These are phyloP conservation scores for Amphichorda felina DNA, from an alignment of 2,329 filamentous ascomycete species.

Conservation along the genomic window DNA sequence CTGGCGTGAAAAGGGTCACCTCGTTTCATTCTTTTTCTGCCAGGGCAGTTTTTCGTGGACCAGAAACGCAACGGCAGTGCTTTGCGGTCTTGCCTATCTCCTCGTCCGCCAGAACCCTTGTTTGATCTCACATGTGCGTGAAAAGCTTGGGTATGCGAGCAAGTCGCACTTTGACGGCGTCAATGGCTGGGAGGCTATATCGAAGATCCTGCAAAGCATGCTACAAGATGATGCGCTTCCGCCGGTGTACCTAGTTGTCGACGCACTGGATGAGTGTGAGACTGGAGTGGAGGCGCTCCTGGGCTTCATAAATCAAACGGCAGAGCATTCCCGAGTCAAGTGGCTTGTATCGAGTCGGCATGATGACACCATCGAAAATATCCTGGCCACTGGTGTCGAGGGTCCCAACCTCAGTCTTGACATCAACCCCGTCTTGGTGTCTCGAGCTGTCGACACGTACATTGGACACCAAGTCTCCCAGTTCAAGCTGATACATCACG, in stretches of 20 bases:
- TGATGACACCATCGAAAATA: slow-evolving; percentile 19
- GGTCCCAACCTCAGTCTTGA: slow-evolving; percentile 20
- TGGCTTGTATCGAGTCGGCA: slow-evolving; percentile 34
- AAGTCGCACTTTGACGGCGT: slow-evolving; percentile 22
- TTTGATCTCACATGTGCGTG: slow-evolving; percentile 20
- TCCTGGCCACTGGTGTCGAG: slow-evolving; percentile 9
- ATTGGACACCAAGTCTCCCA: slow-evolving; percentile 18
- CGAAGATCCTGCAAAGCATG: slow-evolving; percentile 23
- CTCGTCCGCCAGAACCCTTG: slow-evolving; percentile 21
- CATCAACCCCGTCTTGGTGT: slow-evolving; percentile 19
- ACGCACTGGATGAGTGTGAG: slow-evolving; percentile 34
- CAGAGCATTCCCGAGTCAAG: slow-evolving; percentile 13
- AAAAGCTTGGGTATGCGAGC: slow-evolving; percentile 18
- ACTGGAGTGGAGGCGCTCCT: slow-evolving; percentile 17
- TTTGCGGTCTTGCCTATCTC: slow-evolving; percentile 27
- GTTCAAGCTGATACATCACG: slow-evolving; percentile 7
- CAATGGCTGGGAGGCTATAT: slow-evolving; percentile 23
- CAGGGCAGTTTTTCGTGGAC: slow-evolving; percentile 22
- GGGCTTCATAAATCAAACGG: slow-evolving; percentile 15
- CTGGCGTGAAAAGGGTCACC: slow-evolving; percentile 1
- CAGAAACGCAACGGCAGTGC: slow-evolving; percentile 24
- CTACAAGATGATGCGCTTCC: slow-evolving; percentile 19
- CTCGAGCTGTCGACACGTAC: slow-evolving; percentile 18
- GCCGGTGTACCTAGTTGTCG: slow-evolving; percentile 23
- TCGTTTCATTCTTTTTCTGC: slow-evolving; percentile 23